A percentile compares a stretch with the other conserved stretches of the same genome.
These are phyloP conservation scores for Zanthoxylum bungeanum DNA, from an alignment of 345 rosid genomes.

Conservation along the genomic window DNA sequence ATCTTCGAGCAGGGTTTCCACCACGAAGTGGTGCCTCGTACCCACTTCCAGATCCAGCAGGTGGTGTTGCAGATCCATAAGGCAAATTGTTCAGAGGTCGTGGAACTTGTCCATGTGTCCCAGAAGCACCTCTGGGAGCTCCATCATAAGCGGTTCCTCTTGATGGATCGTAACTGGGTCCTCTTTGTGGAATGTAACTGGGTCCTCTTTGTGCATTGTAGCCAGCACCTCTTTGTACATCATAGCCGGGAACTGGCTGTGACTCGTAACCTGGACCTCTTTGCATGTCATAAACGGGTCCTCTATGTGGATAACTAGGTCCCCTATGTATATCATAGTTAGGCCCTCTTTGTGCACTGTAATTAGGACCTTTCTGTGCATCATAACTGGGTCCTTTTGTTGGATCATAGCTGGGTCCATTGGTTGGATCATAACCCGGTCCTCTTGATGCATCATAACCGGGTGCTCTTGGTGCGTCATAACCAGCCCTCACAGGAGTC, in stretches of 20 bases:
- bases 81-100: conserved; percentile 33
- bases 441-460: conserved; percentile 41
- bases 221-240: conserved; percentile 15
- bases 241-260: conserved; percentile 21
- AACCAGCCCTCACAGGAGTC: conserved; percentile 44
- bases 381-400: conserved; percentile 20
- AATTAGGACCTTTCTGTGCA: not conserved
- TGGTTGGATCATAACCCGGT: conserved; percentile 24
- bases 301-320: conserved; percentile 9
- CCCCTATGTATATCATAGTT: conserved; percentile 18
- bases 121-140: conserved; percentile 35
- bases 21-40: conserved; percentile 43
- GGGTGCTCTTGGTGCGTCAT: conserved; percentile 31
- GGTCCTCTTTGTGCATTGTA: conserved; percentile 22
- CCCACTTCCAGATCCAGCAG: conserved; percentile 39
- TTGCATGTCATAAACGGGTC: not conserved
- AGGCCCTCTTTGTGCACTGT: conserved; percentile 24
- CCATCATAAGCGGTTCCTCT: conserved; percentile 39
- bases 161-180: conserved; percentile 30
- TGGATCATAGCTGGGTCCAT: conserved; percentile 20
- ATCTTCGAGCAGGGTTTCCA: conserved; percentile 62
- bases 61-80: conserved; percentile 60
- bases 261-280: conserved; percentile 20
- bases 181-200: conserved; percentile 22
- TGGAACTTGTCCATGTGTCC: conserved; percentile 40